These are phyloP conservation scores for Zalaria sp. DNA, from an alignment of 2,329 filamentous ascomycete species.

Conservation along the genomic window DNA sequence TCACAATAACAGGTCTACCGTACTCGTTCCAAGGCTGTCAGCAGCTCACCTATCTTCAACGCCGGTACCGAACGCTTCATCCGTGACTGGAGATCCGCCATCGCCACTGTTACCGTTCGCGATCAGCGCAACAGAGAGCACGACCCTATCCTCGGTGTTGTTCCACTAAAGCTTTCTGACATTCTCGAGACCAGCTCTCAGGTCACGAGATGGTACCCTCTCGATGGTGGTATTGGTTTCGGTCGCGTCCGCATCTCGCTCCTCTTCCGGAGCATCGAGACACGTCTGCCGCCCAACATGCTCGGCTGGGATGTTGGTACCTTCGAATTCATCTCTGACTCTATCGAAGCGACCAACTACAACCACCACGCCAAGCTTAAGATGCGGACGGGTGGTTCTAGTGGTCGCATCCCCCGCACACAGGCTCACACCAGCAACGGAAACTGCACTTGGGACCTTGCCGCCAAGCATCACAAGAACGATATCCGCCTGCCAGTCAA, in stretches of 20 bases:
- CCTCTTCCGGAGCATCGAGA: conserved; percentile 80
- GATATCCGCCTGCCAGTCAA: conserved; percentile 72
- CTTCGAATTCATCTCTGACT: conserved; percentile 69
- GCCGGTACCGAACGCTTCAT: conserved; percentile 88
- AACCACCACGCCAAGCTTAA: conserved; percentile 52
- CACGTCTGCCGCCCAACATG: conserved; percentile 68
- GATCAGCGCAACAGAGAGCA: conserved; percentile 84
- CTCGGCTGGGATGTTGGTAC: conserved; percentile 93
- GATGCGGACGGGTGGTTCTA: conserved; percentile 73
- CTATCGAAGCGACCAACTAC: conserved; percentile 52
- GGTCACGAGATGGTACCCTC: conserved; percentile 84
- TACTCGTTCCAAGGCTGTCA: conserved; percentile 87
- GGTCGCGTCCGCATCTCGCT: conserved; percentile 79
- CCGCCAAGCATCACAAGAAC: conserved; percentile 29
- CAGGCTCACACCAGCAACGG: conserved; percentile 44
- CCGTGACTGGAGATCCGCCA: conserved; percentile 78
- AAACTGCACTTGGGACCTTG: conserved; percentile 41
- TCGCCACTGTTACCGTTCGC: conserved; percentile 77
- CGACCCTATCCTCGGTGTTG: conserved; percentile 84
- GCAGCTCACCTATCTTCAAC: conserved; percentile 92
- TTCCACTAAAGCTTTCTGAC: conserved; percentile 76
- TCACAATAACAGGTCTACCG: conserved; percentile 51
- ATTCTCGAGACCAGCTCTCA: conserved; percentile 81
- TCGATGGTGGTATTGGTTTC: conserved; percentile 84
- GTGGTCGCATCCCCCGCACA: conserved; percentile 51